Evolutionary conservation across 176 grass and related monocot genomes (phyloP), one percentile per base, ranked within the genome.

Genomic region (Oryza nivara): DNA sequence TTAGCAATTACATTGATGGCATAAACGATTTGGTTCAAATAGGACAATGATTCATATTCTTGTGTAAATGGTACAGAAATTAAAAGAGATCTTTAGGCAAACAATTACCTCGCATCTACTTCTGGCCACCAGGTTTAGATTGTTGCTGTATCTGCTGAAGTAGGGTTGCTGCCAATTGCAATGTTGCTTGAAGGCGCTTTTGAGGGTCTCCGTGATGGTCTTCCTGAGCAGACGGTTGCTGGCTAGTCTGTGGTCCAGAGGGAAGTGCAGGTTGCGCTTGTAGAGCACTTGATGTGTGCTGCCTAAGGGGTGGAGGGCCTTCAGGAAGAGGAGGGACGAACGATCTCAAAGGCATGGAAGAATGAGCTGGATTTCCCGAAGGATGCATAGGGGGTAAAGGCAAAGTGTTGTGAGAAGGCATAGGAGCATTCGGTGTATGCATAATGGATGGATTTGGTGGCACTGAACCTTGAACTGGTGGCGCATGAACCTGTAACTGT

Each of bases 101-200:
- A 90, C 4, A 73, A 65, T 87, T 74, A 89, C 84, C 86, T 88
- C 68, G 36, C 17, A 65, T 88, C 65, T 96, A 96, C 52, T 47
- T 77, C 41, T 85, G 82, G 30, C 88, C 79, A 73, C 87, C 88
- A 84, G 87, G 81, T 81, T 88, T 96, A 86, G 91, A 73, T 84
- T 99, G 91, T 40, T 92, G 88, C 67, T 99, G 93, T 75, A 99
- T 99, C 85, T 96, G 89, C 81, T 92, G 92, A 84, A 99, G 89
- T 65, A 99, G 89, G 32, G 82, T 85, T 76, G 96, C 93, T 15
- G 93, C 93, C 48, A 99, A 83, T 79, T 99, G 96, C 84, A 99
- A 86, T 73, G 96, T 99, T 66, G 91, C 93, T 83, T 96, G 91
- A 75, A 96, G 88, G 76, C 96, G 86, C 80, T 91, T 94, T 86